Conservation (phyloP, 176 grass and related monocot species). For the Eragrostis nindensis region DNA sequence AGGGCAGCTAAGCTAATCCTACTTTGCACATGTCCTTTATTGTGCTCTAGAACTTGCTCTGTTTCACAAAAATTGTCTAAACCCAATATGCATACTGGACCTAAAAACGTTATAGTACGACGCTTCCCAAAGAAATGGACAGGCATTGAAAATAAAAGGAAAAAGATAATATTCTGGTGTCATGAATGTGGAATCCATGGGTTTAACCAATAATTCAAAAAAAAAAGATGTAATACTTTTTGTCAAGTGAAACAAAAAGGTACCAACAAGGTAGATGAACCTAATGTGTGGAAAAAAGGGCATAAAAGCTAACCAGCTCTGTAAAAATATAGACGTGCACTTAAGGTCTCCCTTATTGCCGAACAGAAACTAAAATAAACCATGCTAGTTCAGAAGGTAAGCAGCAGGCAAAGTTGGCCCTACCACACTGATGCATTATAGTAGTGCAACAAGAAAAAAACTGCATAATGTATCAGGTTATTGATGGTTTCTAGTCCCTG, state of each 20-base stretch:
- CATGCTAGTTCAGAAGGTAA: neutral
- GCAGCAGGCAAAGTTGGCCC: too few relatives aligned
- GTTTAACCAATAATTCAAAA: neutral
- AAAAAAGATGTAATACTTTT: neutral
- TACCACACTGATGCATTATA: neutral
- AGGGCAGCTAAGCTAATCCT: slow-evolving; percentile 22
- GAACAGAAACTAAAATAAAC: slow-evolving; percentile 18
- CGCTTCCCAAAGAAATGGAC: neutral
- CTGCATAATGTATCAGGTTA: slow-evolving; percentile 39
- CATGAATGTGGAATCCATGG: neutral
- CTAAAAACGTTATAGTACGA: neutral
- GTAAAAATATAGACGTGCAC: slow-evolving; percentile 16
- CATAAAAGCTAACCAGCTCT: slow-evolving; percentile 18
- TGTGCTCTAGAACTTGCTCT: slow-evolving; percentile 4
- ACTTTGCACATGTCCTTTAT: slow-evolving; percentile 10
- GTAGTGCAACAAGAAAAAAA: slow-evolving; percentile 39
- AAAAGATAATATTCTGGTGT: slow-evolving; percentile 1
- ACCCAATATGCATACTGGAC: neutral
- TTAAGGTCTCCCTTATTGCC: neutral
- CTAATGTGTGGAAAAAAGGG: slow-evolving; percentile 7
- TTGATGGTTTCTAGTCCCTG: slow-evolving; percentile 41
- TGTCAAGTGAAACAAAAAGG: neutral
- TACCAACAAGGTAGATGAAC: slow-evolving; percentile 26
- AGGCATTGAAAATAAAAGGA: too few relatives aligned
- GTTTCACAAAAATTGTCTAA: slow-evolving; percentile 2